Base-by-base conservation (phyloP, 345 rosid genomes). In the Camelina neglecta region DNA sequence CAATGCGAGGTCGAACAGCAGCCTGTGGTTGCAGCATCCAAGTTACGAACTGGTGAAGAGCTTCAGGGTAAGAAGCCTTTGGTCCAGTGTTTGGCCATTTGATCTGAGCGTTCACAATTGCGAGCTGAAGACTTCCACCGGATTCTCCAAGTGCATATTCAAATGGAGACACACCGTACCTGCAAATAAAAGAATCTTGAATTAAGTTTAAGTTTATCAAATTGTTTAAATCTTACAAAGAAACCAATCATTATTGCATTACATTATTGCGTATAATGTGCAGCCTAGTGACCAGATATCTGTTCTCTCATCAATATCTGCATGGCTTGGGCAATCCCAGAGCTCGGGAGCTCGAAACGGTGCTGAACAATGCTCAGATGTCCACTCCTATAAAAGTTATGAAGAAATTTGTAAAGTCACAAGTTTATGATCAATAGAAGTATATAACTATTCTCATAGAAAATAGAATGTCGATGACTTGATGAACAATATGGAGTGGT, bases 241-340 rank as follows among this genome's bases (percentile, higher is more conserved):
- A 61, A 41, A 39, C 49, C 16, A 61, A 13, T 61, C 45, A 33
- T 12, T 10, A 16, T 6, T 67, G 77, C 64, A 86, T 89, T 81
- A 96, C 98, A 96, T 93, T 83, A 93, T 88, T 68, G 97, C 98
- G 69, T 93, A 96, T 75, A 96, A 72, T 35, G 99, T 96, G 90
- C 99, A 93, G 79, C 98, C 99, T 64, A 96, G 83, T 3, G 99
- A 96, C 99, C 99, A 96, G 24, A 96, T 86, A 77, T 96, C 99
- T 23, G 94, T 93, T 84, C 98, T 89, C 86, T 93, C 99, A 73
- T 96, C 99, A 69, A 96, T 89, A 82, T 91, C 92, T 13, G 84
- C 89, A 73, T 96, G 91, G 71, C 99, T 96, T 35, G 97, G 97
- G 84, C 99, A 91, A 76, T 96, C 98, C 98, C 98, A 96, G 65